Base-by-base conservation (phyloP, 106 monocot genomes). In the Dendrobium officinale region DNA sequence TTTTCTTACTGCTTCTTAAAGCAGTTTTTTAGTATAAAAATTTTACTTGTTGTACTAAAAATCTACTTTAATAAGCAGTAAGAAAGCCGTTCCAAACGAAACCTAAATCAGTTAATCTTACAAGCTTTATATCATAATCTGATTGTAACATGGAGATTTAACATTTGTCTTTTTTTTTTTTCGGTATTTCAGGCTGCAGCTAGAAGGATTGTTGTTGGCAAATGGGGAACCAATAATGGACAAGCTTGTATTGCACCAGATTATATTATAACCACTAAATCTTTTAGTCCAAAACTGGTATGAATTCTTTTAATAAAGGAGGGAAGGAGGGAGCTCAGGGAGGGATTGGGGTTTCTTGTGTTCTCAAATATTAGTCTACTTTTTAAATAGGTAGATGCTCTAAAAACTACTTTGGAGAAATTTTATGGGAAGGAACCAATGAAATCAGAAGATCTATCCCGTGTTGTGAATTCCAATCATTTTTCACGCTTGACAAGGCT, bases 201-300 rank as follows among this genome's bases (percentile, higher is more conserved):
- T 9, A 90, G 81, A 81, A 86, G 93, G 81, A 83, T 93, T 75
- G 82, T 68, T n/a, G 83, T 81, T 26, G 93, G 93, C 20, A 93
- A 93, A 29, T 93, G 93, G 93, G 93, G 93, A 80, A 85, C 81
- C 75, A 88, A 87, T 55, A 87, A 80, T 78, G 93, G 93, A 27
- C 93, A 93, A 72, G 90, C 93, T 72, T 93, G 93, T 51, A 79
- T 93, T 17, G 86, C 88, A 80, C 88, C 90, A 9, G 90, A 93
- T 75, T 93, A 90, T 79, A 72, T 93, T 20, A 85, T 93, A 43
- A 88, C 90, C 66, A 83, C 88, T 33, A 90, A 88, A 87, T 73
- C 86, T 61, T 85, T 88, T 80, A 90, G 90, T 81, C 87, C 86
- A 24, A 66, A 84, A 80, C 31, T 93, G 88, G 93, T 93, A 85